A percentile compares a stretch with the other conserved stretches of the same genome.
Conservation (phyloP, 352 stramenopile species). For the Globisporangium solare region DNA sequence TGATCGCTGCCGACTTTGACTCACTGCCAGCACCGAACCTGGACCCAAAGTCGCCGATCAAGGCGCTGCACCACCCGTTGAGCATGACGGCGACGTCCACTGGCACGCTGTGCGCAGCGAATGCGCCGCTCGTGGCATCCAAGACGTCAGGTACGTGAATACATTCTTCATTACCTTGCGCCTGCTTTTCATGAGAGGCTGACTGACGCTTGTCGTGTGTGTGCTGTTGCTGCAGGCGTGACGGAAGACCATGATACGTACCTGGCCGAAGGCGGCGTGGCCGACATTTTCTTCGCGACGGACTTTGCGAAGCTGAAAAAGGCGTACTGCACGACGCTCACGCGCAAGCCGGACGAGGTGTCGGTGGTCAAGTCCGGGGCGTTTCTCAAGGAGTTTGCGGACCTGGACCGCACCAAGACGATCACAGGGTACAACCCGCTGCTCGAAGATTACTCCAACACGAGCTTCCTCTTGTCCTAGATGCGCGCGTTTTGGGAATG, state of each 20-base stretch:
- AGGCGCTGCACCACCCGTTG: constrained; percentile 53
- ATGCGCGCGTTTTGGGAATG: background rate
- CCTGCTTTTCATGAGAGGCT: background rate
- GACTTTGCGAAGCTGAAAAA: constrained; percentile 82
- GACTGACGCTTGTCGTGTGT: too few relatives aligned
- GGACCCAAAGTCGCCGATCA: constrained; percentile 36
- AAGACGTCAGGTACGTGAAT: constrained; percentile 60
- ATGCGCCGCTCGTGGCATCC: constrained; percentile 85
- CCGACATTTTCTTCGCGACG: constrained; percentile 90
- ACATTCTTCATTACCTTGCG: background rate
- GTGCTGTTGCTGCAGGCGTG: constrained; percentile 21
- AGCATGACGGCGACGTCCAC: constrained; percentile 63
- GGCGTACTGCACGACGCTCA: constrained; percentile 69
- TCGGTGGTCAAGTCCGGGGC: constrained; percentile 78
- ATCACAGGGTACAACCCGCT: constrained; percentile 86
- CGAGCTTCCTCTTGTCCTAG: constrained; percentile 86
- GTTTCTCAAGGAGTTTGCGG: constrained; percentile 81
- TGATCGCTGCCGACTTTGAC: constrained; percentile 89
- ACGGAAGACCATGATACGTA: constrained; percentile 88
- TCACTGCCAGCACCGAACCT: constrained; percentile 71
- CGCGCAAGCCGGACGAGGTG: constrained; percentile 49
- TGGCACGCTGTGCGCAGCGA: constrained; percentile 68
- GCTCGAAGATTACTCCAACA: constrained; percentile 88
- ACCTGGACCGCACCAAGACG: constrained; percentile 74
- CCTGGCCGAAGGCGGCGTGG: constrained; percentile 75